A percentile compares a stretch with the other conserved stretches of the same genome.
Evolutionary conservation across 1,284 basidiomycete species (phyloP).

Genomic region (Rhodofomes roseus): DNA sequence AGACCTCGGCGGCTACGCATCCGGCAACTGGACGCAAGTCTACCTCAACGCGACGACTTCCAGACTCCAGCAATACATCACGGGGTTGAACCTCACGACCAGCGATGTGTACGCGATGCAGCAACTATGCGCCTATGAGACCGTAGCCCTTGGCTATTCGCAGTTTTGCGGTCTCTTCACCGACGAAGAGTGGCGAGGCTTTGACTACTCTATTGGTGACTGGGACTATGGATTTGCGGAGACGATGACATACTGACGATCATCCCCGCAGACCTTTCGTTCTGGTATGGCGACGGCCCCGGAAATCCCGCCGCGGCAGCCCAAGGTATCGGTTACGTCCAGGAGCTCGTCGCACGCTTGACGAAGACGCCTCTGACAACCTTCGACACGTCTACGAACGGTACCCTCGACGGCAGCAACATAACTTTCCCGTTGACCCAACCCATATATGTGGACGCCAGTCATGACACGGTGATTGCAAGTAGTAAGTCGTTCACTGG

Average conservation of each 20-base stretch:
- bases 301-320: slow-evolving; percentile 53
- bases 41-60: slow-evolving; percentile 51
- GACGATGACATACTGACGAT: background rate
- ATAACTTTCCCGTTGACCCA: slow-evolving; percentile 61
- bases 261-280: slow-evolving; percentile 23
- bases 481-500: slow-evolving; percentile 27
- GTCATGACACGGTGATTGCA: slow-evolving; percentile 44
- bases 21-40: slow-evolving; percentile 43
- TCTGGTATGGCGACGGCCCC: slow-evolving; percentile 56
- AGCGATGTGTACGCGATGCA: slow-evolving; percentile 47
- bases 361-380: slow-evolving; percentile 44
- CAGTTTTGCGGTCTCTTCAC: slow-evolving; percentile 56
- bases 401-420: slow-evolving; percentile 46
- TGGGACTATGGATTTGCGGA: background rate
- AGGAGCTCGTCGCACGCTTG: slow-evolving; percentile 50
- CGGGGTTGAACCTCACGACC: slow-evolving; percentile 47
- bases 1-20: slow-evolving; percentile 27
- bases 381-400: slow-evolving; percentile 54
- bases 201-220: slow-evolving; percentile 47
- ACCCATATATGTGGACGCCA: slow-evolving; percentile 54
- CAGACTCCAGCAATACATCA: slow-evolving; percentile 42
- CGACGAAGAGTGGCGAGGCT: slow-evolving; percentile 63
- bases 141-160: slow-evolving; percentile 61
- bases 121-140: slow-evolving; percentile 60
- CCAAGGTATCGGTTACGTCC: slow-evolving; percentile 61